Evolutionary conservation across 108 stramenopile species (phyloP), one percentile per base, ranked within the genome.

Genomic region (Chaetoceros muelleri): DNA sequence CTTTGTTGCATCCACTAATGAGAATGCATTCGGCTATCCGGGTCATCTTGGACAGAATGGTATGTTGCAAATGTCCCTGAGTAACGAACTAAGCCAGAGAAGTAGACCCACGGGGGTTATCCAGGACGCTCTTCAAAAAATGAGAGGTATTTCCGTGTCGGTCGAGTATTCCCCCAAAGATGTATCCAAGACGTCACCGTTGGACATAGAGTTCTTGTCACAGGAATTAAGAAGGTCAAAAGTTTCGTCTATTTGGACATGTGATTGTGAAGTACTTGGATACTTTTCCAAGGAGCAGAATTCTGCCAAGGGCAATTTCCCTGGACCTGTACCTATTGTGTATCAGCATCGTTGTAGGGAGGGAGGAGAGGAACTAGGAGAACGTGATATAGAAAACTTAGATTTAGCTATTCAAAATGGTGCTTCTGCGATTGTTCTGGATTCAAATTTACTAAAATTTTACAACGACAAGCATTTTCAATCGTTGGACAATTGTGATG

Each of bases 171-270:
- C 5, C 13, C 34, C 34, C 5, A 10, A 5, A 40, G n/a, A n/a
- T n/a, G n/a, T n/a, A n/a, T 40, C 34, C 34, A 10, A 5, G 5
- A 10, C 13, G 34, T 10, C 34, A 5, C 5, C 5, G 8, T 10
- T 40, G 34, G 74, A 75, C 24, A 16, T 80, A 1, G 49, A 56
- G 16, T 66, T 71, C 19, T 53, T 80, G 29, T 80, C 79, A 24
- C 80, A 80, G 79, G 70, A 80, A 53, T 65, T 80, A 13, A 67
- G 82, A 23, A 75, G 78, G 48, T 49, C 61, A 7, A 66, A 73
- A 24, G 77, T 69, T 21, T 47, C 57, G 22, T 64, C 74, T 10
- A 56, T 84, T 19, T 69, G 50, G 47, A 71, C 65, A 5, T 26
- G 55, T 0, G 60, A 78, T 57, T 21, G 70, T 0, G 58, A 51